phyloP scores from a whole-genome alignment of 192 early-diverging fungal genomes.

The Podila minutissima region DNA sequence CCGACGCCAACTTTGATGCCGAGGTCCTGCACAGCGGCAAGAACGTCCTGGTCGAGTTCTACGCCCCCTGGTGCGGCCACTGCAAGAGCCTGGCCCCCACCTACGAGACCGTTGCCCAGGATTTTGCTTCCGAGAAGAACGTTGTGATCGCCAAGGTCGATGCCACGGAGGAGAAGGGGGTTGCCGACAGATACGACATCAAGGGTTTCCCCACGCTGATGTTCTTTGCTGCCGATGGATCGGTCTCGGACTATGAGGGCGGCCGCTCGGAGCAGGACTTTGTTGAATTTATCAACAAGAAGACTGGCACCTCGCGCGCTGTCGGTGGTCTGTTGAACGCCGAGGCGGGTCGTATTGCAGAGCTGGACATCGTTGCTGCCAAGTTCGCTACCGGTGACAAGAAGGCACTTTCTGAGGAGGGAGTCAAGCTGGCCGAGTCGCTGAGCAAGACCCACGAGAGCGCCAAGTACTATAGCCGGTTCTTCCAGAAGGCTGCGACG shows the following conservation, averaged over 20 bases:
- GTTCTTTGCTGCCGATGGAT: conserved; percentile 75
- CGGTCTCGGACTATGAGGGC: conserved; percentile 80
- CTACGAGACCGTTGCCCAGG: conserved; percentile 91
- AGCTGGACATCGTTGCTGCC: conserved; percentile 65
- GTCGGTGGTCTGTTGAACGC: conserved; percentile 70
- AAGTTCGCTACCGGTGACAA: conserved; percentile 73
- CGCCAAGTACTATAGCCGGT: conserved; percentile 90
- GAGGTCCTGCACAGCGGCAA: conserved; percentile 76
- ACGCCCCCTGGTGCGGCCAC: conserved; percentile 95
- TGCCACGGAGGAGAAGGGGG: conserved; percentile 74
- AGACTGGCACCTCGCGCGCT: conserved; percentile 83
- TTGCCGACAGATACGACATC: conserved; percentile 79
- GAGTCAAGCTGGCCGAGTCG: conserved; percentile 58
- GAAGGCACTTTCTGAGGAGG: conserved; percentile 61
- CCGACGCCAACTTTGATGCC: conserved; percentile 78
- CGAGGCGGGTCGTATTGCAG: conserved; percentile 71
- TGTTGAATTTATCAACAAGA: conserved; percentile 91
- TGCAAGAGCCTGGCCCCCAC: conserved; percentile 84
- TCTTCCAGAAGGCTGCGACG: conserved; percentile 86
- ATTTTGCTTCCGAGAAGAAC: conserved; percentile 80
- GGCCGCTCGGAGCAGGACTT: conserved; percentile 82
- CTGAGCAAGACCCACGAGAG: conserved; percentile 17
- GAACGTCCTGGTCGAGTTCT: conserved; percentile 92
- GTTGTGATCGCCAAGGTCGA: conserved; percentile 92
- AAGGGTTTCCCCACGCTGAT: conserved; percentile 93